A percentile compares a stretch with the other conserved stretches of the same genome.
Conservation (phyloP, 2,329 filamentous ascomycete species). For the Cryphonectria naterciae region DNA sequence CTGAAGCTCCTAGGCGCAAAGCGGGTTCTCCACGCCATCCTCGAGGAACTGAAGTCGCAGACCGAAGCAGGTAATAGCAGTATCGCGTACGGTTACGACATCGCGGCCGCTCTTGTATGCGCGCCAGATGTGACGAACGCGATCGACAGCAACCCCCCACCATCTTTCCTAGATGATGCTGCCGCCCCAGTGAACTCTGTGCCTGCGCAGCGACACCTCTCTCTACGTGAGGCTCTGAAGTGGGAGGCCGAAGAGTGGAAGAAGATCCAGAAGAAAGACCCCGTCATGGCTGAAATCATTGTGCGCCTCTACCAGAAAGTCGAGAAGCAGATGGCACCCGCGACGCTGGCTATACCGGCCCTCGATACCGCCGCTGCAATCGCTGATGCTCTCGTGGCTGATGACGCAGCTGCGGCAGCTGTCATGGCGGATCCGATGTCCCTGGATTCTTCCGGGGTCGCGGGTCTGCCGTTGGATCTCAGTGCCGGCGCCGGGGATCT, state of each 20-base stretch:
- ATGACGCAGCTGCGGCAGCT: constrained; percentile 42
- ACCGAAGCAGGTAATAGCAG: constrained; percentile 62
- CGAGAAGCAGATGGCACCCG: constrained; percentile 62
- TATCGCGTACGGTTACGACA: constrained; percentile 62
- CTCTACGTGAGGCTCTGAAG: constrained; percentile 63
- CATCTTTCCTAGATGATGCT: constrained; percentile 41
- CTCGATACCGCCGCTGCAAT: constrained; percentile 39
- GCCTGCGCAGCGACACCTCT: constrained; percentile 52
- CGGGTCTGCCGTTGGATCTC: constrained; percentile 53
- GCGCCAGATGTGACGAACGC: constrained; percentile 62
- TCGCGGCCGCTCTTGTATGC: constrained; percentile 71
- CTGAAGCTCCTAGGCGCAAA: constrained; percentile 65
- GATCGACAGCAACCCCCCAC: constrained; percentile 46
- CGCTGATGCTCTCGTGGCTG: constrained; percentile 42
- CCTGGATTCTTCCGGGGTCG: constrained; percentile 40
- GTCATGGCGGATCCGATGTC: constrained; percentile 37
- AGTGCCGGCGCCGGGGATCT: constrained; percentile 43
- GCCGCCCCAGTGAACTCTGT: constrained; percentile 41
- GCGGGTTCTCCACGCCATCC: constrained; percentile 61
- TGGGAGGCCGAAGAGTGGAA: constrained; percentile 62
- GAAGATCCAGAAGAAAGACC: constrained; percentile 59
- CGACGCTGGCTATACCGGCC: constrained; percentile 17
- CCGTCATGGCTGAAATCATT: constrained; percentile 61
- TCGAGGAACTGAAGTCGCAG: constrained; percentile 70
- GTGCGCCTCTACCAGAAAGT: constrained; percentile 67